phyloP scores from a whole-genome alignment of 2,329 filamentous ascomycete genomes.

The Exutisphaerella laricina region DNA sequence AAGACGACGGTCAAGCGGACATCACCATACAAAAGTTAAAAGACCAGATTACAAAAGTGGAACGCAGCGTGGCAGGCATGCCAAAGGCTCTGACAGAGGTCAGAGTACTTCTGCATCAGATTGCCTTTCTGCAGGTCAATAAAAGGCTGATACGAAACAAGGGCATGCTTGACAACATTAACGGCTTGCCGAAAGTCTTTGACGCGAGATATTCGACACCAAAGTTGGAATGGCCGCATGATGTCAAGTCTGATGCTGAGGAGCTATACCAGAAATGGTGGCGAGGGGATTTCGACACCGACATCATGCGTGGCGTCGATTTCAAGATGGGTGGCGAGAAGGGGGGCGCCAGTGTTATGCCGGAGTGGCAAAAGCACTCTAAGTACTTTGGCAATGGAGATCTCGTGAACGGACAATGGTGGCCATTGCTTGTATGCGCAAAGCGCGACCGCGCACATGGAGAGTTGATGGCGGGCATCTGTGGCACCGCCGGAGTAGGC shows the following conservation, averaged over 20 bases:
- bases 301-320: constrained; percentile 44
- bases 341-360: constrained; percentile 24
- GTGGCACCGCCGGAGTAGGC: constrained; percentile 41
- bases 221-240: constrained; percentile 37
- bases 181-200: constrained; percentile 42
- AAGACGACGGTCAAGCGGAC: neutral
- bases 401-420: constrained; percentile 50
- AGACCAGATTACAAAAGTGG: too few relatives aligned
- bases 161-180: constrained; percentile 34
- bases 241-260: constrained; percentile 44
- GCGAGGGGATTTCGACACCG: constrained; percentile 37
- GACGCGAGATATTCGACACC: constrained; percentile 9
- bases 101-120: constrained; percentile 35
- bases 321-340: constrained; percentile 12
- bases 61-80: too few relatives aligned
- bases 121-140: constrained; percentile 35
- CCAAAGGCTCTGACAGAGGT: too few relatives aligned
- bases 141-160: constrained; percentile 31
- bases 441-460: constrained; percentile 53
- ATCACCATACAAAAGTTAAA: too few relatives aligned
- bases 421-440: constrained; percentile 48
- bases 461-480: constrained; percentile 46
- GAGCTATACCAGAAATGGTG: constrained; percentile 46
- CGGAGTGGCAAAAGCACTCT: constrained; percentile 23
- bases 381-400: constrained; percentile 38